A percentile compares a stretch with the other conserved stretches of the same genome.
Conservation (phyloP, 1,139 yeast genomes). For the Tardiomyces depauwii region DNA sequence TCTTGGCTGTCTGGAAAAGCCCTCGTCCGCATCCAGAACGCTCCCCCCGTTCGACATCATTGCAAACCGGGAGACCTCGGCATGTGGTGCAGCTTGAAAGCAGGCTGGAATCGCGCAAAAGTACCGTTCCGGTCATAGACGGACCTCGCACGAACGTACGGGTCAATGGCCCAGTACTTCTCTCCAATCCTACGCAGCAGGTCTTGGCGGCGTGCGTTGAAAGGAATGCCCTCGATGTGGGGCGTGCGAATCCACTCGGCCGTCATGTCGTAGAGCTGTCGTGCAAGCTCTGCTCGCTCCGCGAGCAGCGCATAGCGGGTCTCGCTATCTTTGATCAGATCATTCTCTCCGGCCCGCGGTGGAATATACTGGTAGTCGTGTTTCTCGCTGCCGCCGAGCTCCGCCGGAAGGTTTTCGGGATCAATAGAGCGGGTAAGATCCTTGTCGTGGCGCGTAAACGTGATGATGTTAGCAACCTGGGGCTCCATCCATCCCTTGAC, state of each 20-base stretch:
- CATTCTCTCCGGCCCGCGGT: constrained; percentile 44
- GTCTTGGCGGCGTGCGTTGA: constrained; percentile 33
- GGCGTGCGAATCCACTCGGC: constrained; percentile 54
- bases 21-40: too few species aligned
- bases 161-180: constrained; percentile 56
- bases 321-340: constrained; percentile 30
- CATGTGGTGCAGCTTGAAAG: not conserved
- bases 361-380: constrained; percentile 42
- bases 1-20: too few species aligned
- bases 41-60: too few species aligned
- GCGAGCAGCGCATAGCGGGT: constrained; percentile 31
- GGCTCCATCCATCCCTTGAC: constrained; percentile 85
- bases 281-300: constrained; percentile 31
- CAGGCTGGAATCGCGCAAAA: not conserved
- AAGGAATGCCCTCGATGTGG: constrained; percentile 27
- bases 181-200: constrained; percentile 39
- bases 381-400: constrained; percentile 56
- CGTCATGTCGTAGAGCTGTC: constrained; percentile 40
- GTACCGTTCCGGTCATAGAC: constrained; percentile 35
- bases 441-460: constrained; percentile 50
- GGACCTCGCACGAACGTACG: constrained; percentile 59
- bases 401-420: constrained; percentile 41
- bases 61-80: not conserved
- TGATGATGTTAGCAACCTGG: constrained; percentile 71
- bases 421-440: constrained; percentile 52